These are phyloP conservation scores for Russula virescens DNA, from an alignment of 768 basidiomycete species.

Conservation along the genomic window DNA sequence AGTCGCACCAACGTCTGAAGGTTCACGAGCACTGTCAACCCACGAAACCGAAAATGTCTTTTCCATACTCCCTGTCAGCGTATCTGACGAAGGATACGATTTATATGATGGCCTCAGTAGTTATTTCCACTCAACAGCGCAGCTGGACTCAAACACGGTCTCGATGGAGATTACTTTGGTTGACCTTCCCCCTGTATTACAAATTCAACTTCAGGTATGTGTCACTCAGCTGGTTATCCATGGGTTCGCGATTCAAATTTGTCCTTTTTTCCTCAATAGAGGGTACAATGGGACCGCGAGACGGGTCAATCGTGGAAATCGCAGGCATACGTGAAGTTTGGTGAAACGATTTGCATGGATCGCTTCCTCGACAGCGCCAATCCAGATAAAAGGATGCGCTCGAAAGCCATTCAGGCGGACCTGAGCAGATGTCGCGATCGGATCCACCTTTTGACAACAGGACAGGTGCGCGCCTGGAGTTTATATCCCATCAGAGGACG, in stretches of 20 bases:
- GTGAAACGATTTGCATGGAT: constrained; percentile 83
- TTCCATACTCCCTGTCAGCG: constrained; percentile 90
- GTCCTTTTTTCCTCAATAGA: constrained; percentile 36
- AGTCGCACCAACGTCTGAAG: constrained; percentile 35
- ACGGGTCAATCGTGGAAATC: constrained; percentile 91
- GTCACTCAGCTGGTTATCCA: not conserved
- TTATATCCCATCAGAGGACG: not conserved
- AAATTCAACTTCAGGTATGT: constrained; percentile 90
- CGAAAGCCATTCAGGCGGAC: constrained; percentile 63
- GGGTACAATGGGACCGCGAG: constrained; percentile 92
- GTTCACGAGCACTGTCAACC: constrained; percentile 46
- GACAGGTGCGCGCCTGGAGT: constrained; percentile 48
- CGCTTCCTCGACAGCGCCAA: constrained; percentile 81
- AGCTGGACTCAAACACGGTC: constrained; percentile 81
- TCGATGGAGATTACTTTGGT: constrained; percentile 84
- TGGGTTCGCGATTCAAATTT: constrained; percentile 9
- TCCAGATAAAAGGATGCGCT: constrained; percentile 60
- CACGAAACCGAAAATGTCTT: constrained; percentile 91
- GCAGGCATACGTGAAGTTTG: constrained; percentile 91
- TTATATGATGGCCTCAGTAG: constrained; percentile 90
- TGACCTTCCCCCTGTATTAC: constrained; percentile 83
- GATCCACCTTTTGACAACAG: constrained; percentile 58
- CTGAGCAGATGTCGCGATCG: constrained; percentile 62
- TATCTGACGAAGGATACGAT: constrained; percentile 82
- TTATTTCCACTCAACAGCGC: constrained; percentile 85